These are phyloP conservation scores for Microdochium trichocladiopsis DNA, from an alignment of 2,329 filamentous ascomycete genomes.

Conservation along the genomic window DNA sequence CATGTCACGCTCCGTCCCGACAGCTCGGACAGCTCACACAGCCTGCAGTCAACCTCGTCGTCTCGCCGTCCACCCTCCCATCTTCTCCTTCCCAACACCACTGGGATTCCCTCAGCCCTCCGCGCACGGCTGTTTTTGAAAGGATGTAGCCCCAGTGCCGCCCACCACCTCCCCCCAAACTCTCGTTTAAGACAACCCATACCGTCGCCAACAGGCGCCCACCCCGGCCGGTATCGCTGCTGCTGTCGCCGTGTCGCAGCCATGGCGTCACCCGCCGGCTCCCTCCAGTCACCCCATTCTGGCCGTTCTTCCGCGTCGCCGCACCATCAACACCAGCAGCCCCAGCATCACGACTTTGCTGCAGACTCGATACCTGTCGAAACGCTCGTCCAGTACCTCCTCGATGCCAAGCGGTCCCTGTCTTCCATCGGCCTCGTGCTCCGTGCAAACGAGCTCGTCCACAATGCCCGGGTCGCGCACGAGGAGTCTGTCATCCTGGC, in stretches of 20 bases:
- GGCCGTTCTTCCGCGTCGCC: not conserved
- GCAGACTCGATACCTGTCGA: constrained; percentile 51
- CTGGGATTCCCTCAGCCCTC: not conserved
- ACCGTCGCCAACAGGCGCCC: not conserved
- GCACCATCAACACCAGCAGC: not conserved
- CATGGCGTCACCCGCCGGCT: not conserved
- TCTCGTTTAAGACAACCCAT: not conserved
- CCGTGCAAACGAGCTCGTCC: constrained; percentile 81
- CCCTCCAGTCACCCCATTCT: not conserved
- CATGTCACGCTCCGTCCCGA: too few species aligned
- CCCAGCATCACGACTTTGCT: not conserved
- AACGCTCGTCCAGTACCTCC: constrained; percentile 73
- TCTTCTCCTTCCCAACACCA: not conserved
- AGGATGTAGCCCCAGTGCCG: not conserved
- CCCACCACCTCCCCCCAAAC: not conserved
- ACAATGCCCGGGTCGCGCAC: constrained; percentile 63
- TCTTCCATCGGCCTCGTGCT: constrained; percentile 77
- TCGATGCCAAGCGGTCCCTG: constrained; percentile 81
- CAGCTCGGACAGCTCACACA: too few species aligned
- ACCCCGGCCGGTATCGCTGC: not conserved
- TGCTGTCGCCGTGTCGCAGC: not conserved
- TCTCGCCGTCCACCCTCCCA: not conserved
- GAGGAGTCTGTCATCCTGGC: constrained; percentile 72
- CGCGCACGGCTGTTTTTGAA: not conserved
- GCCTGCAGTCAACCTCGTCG: too few species aligned